Base-by-base conservation (phyloP, 176 grass and related monocot genomes). In the Avena eriantha region DNA sequence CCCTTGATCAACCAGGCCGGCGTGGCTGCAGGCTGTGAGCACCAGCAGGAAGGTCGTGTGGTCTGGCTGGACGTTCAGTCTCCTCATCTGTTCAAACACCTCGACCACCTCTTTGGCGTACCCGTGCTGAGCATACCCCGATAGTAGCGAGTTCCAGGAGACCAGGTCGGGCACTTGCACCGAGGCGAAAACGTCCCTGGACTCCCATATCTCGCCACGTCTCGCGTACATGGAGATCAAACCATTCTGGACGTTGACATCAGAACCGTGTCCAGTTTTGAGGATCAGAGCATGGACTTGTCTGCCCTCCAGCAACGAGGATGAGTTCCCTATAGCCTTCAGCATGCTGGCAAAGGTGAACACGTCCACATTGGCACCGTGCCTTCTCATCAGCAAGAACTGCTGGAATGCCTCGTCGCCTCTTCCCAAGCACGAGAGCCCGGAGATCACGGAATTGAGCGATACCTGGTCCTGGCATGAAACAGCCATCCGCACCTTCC, bases 71-170 rank as follows among this genome's bases (percentile, higher is more conserved):
- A 87, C 80, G 7, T 78, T 3, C 14, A 77, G 68, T 53, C 15
- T 49, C 75, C 80, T 90, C 84, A 86, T 90, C 26, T 83, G 72
- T 61, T 90, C 79, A 78, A 86, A 86, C 43, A 90, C 78, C 49
- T 86, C 51, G 55, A 83, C 57, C 17, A 68, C 89, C 66, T 80
- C 73, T 4, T 15, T 66, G 14, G 80, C 89, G 75, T 80, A 87
- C 0, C 84, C 89, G 75, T 87, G 84, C 4, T 84, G 80, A 39
- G 84, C 89, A 56, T 65, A 83, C 18, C 84, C 84, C 7, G 80
- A 77, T 7, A 90, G 24, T 14, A 90, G 84, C 1, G 66, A 90
- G 47, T 90, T 87, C 84, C 84, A 87, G 29, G 89, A 90, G 36
- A 90, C 84, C 80, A 87, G 46, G 19, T 90, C 66, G 15, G 80